Evolutionary conservation across 106 monocot genomes (phyloP), one percentile per base, ranked within the genome.

Genomic region (Ottelia alismoides): DNA sequence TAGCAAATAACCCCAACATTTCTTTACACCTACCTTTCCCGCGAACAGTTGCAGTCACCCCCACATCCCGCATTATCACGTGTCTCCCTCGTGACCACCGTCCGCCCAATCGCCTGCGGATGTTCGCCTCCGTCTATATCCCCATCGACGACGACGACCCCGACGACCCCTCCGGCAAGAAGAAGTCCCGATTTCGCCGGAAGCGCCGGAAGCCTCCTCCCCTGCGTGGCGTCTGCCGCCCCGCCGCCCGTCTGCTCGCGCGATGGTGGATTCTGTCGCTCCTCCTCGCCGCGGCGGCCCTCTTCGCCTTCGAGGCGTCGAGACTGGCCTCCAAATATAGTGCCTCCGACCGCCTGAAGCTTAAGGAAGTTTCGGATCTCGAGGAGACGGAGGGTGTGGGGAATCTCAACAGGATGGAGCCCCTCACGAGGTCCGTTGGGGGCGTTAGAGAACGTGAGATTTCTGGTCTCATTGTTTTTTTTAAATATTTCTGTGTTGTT

Each of bases 61-160:
- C n/a, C n/a, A n/a, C n/a, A n/a, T n/a, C n/a, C n/a, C n/a, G n/a
- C n/a, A n/a, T n/a, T n/a, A n/a, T n/a, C n/a, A n/a, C n/a, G n/a
- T n/a, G n/a, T n/a, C n/a, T n/a, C n/a, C n/a, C n/a, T n/a, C n/a
- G n/a, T n/a, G n/a, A n/a, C n/a, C n/a, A n/a, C n/a, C n/a, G n/a
- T n/a, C n/a, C n/a, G n/a, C n/a, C n/a, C n/a, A n/a, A n/a, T n/a
- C n/a, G n/a, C n/a, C n/a, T n/a, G n/a, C n/a, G n/a, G n/a, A 35
- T 35, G 67, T 47, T 78, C 51, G 63, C 60, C 49, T 68, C 53
- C 77, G 65, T 87, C 74, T 74, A 79, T 50, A 64, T 83, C 66
- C 68, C 92, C 45, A 43, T 87, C 61, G 76, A 79, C 49, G 92
- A 87, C 72, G 83, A 83, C 29, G 87, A 83, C 2, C 55, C 65